A percentile compares a stretch with the other conserved stretches of the same genome.
phyloP scores from a whole-genome alignment of 371 early-diverging fungal genomes.

The Apophysomyces ossiformis region DNA sequence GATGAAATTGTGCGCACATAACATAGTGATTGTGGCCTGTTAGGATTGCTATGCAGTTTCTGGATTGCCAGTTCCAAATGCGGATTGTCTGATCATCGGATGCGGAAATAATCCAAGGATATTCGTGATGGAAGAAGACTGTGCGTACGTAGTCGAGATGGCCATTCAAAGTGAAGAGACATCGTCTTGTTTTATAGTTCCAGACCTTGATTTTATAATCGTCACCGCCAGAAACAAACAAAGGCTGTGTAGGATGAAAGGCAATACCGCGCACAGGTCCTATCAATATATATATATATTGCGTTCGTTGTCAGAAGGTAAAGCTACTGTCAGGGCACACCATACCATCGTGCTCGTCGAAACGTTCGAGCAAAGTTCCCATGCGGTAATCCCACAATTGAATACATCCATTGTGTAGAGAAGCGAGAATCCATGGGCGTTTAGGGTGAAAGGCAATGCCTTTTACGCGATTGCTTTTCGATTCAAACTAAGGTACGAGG shows the following conservation, averaged over 20 bases:
- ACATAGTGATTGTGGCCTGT: constrained; percentile 99
- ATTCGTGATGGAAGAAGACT: constrained; percentile 97
- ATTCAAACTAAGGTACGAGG: constrained; percentile 80
- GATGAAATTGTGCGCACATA: constrained; percentile 99
- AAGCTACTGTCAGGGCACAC: neutral
- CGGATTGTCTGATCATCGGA: constrained; percentile 99
- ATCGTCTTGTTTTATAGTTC: constrained; percentile 97
- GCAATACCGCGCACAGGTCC: constrained; percentile 98
- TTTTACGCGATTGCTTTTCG: constrained; percentile 98
- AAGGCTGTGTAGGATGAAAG: constrained; percentile 97
- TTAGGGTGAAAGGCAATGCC: constrained; percentile 98
- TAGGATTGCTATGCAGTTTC: constrained; percentile 95
- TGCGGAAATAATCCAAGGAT: constrained; percentile 97
- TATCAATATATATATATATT: constrained; percentile 30
- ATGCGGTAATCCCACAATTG: constrained; percentile 99
- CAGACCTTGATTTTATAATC: constrained; percentile 99
- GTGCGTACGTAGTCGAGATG: constrained; percentile 99
- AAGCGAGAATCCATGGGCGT: constrained; percentile 97
- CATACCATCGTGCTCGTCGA: constrained; percentile 98
- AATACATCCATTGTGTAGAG: constrained; percentile 97
- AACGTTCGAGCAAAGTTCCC: constrained; percentile 95
- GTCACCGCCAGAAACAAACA: constrained; percentile 99
- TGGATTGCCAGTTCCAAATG: constrained; percentile 99
- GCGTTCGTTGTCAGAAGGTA: neutral
- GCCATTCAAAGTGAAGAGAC: constrained; percentile 95